phyloP scores from a whole-genome alignment of 2,329 filamentous ascomycete genomes.

The Emergomyces orientalis region DNA sequence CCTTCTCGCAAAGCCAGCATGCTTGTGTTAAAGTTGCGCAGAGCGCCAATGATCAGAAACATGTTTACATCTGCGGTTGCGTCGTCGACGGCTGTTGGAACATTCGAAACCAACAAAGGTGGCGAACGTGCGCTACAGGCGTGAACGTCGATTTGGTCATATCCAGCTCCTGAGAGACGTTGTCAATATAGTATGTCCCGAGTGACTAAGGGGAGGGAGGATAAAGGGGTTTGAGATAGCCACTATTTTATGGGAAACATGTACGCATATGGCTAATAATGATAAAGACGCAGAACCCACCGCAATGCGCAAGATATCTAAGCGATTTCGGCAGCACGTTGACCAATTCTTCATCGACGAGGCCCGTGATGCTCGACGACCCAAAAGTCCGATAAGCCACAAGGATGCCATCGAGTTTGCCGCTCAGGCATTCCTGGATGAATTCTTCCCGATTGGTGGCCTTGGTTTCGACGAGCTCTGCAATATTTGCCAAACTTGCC shows the following conservation, averaged over 20 bases:
- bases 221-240: neutral
- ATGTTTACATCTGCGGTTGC: constrained; percentile 73
- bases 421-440: constrained; percentile 56
- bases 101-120: constrained; percentile 64
- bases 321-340: constrained; percentile 35
- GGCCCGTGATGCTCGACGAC: constrained; percentile 56
- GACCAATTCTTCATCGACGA: constrained; percentile 62
- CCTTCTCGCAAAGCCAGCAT: constrained; percentile 58
- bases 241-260: neutral
- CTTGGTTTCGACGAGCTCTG: constrained; percentile 55
- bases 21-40: constrained; percentile 61
- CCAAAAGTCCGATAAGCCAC: constrained; percentile 63
- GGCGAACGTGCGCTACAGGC: constrained; percentile 56
- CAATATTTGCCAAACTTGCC: constrained; percentile 36
- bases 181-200: neutral
- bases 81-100: constrained; percentile 71
- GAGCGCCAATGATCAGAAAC: constrained; percentile 70
- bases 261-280: neutral
- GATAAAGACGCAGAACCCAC: constrained; percentile 20
- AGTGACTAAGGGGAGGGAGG: neutral
- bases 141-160: constrained; percentile 69
- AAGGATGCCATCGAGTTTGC: constrained; percentile 55
- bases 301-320: constrained; percentile 33
- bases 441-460: constrained; percentile 58
- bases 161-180: constrained; percentile 54